Evolutionary conservation across 768 basidiomycete species (phyloP).

Genomic region (Mrakia blollopis): DNA sequence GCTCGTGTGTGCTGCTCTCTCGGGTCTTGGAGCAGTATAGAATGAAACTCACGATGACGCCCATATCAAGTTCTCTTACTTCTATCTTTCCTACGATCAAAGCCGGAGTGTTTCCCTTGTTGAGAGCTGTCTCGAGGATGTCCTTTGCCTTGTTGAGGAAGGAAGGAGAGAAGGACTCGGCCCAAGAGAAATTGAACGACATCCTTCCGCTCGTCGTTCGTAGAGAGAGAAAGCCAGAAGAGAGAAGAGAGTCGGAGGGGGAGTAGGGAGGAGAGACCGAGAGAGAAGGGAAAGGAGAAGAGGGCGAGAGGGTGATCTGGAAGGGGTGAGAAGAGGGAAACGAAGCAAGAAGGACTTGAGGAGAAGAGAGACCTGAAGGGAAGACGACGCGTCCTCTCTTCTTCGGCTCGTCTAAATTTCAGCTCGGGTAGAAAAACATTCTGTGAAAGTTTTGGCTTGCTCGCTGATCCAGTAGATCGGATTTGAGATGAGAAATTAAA

Average conservation of each 20-base stretch:
- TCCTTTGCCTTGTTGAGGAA: slow-evolving; percentile 29
- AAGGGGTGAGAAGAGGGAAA: neutral
- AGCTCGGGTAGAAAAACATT: neutral
- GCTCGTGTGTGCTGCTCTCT: slow-evolving; percentile 33
- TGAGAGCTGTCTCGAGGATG: slow-evolving; percentile 42
- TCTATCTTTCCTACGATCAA: slow-evolving; percentile 97
- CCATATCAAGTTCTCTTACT: slow-evolving; percentile 99
- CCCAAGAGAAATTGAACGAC: slow-evolving; percentile 33
- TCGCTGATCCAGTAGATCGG: too few relatives aligned
- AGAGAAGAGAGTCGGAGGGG: neutral
- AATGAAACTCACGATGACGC: slow-evolving; percentile 64
- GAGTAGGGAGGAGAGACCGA: neutral
- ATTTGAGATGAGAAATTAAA: too few relatives aligned
- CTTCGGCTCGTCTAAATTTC: neutral
- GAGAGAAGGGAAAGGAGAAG: neutral
- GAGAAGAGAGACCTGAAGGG: too few relatives aligned
- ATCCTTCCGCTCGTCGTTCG: neutral
- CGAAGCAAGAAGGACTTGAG: neutral
- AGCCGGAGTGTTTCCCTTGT: slow-evolving; percentile 94
- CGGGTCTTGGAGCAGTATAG: neutral
- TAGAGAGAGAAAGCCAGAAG: neutral
- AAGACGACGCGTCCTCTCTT: neutral
- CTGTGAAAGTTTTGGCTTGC: too few relatives aligned
- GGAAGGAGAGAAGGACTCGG: slow-evolving; percentile 26
- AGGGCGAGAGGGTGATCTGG: neutral